These are phyloP conservation scores for Rhizopogon roseolus DNA, from an alignment of 768 basidiomycete species.

Conservation along the genomic window DNA sequence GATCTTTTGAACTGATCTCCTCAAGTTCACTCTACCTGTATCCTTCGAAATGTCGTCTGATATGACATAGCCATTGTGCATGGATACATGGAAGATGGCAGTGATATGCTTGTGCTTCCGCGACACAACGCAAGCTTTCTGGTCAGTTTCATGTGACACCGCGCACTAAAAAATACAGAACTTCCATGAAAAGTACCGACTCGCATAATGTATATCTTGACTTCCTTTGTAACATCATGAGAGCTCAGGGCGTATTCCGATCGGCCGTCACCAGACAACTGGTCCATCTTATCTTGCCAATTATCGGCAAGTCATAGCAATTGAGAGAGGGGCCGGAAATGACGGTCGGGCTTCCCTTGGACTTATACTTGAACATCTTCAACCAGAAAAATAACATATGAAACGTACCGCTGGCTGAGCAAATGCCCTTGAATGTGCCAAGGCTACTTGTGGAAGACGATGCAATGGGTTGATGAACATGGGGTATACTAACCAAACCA, in stretches of 20 bases:
- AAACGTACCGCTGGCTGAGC: background rate
- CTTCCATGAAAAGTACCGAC: background rate
- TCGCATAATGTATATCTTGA: background rate
- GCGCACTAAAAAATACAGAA: background rate
- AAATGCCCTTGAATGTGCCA: background rate
- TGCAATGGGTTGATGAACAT: no score
- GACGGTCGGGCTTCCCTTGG: no score
- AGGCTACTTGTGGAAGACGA: background rate
- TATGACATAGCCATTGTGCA: background rate
- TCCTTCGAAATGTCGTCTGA: background rate
- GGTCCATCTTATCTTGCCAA: background rate
- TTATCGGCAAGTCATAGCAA: background rate
- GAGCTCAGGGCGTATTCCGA: background rate
- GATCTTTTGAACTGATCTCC: background rate
- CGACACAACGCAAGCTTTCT: background rate
- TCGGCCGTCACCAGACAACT: background rate
- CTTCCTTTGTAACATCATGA: background rate
- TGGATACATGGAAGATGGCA: background rate
- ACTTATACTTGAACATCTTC: background rate
- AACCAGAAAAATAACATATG: background rate
- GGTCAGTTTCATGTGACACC: background rate
- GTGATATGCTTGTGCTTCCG: background rate
- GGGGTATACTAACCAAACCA: no score
- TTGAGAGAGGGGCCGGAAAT: background rate
- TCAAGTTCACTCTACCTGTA: background rate